Percentiles rank a stretch among this genome's conserved stretches.
phyloP scores from a whole-genome alignment of 306 rosid species.

The Acacia melanoxylon region DNA sequence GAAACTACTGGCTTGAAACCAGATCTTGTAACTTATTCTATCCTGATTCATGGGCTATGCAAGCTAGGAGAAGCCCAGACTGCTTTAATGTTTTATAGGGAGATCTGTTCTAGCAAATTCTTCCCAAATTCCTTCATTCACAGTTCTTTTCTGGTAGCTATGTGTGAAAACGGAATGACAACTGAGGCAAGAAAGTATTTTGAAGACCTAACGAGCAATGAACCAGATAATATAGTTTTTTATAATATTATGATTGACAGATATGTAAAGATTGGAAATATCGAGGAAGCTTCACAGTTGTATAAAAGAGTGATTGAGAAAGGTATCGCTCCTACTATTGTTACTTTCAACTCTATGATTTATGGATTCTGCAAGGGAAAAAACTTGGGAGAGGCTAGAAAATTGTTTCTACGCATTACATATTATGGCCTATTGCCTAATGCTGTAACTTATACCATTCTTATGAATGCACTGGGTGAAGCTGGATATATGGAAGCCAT shows the following conservation, averaged over 20 bases:
- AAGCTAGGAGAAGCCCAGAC: conserved; percentile 3
- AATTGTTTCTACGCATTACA: not conserved
- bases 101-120: not conserved
- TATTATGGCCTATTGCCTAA: not conserved
- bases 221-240: conserved; percentile 14
- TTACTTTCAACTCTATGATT: conserved; percentile 12
- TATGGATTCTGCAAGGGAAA: conserved; percentile 18
- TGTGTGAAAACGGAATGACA: not conserved
- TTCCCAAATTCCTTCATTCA: conserved; percentile 7
- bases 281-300: conserved; percentile 7
- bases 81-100: conserved; percentile 7
- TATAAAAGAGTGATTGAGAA: conserved; percentile 5
- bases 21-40: conserved; percentile 8
- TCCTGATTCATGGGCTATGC: conserved; percentile 8
- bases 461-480: conserved; percentile 15
- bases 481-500: not conserved
- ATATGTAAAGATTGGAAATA: conserved; percentile 10
- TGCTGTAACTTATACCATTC: conserved; percentile 3
- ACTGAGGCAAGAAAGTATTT: conserved; percentile 1
- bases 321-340: conserved; percentile 8
- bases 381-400: conserved; percentile 2
- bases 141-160: conserved; percentile 9
- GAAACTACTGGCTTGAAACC: conserved; percentile 6
- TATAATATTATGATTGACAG: conserved; percentile 21
- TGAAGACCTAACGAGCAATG: conserved; percentile 8